Conservation (phyloP, 2,329 filamentous ascomycete genomes). For the Helicocarpus griseus region DNA sequence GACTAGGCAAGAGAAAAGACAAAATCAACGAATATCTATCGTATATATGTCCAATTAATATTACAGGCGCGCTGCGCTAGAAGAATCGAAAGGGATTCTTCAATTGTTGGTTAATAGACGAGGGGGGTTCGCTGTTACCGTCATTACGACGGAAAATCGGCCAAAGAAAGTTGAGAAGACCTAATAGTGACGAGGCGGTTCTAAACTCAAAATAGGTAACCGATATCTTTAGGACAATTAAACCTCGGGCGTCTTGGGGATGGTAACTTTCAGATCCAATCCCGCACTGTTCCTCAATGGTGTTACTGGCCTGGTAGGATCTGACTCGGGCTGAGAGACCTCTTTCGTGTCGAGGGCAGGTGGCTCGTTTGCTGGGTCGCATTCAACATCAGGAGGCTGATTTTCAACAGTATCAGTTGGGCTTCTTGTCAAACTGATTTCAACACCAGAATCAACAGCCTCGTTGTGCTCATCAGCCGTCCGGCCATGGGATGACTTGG, state of each 20-base stretch:
- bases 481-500: not conserved
- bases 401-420: not conserved
- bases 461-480: not conserved
- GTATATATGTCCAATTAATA: not conserved
- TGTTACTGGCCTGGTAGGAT: not conserved
- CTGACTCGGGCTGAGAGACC: not conserved
- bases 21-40: not conserved
- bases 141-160: not conserved
- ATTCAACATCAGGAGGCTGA: not conserved
- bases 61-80: not conserved
- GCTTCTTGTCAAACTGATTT: not conserved
- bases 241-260: not conserved
- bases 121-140: not conserved
- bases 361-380: not conserved
- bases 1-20: too few relatives aligned
- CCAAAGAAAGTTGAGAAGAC: not conserved
- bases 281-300: not conserved
- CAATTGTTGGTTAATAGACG: not conserved
- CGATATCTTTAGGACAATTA: not conserved
- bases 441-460: not conserved
- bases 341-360: not conserved
- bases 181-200: not conserved
- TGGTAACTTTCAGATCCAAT: slow-evolving; percentile 9
- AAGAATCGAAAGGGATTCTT: not conserved
- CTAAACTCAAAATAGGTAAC: not conserved